Conservation (phyloP, 768 basidiomycete genomes). For the Lactifluus pinguis region DNA sequence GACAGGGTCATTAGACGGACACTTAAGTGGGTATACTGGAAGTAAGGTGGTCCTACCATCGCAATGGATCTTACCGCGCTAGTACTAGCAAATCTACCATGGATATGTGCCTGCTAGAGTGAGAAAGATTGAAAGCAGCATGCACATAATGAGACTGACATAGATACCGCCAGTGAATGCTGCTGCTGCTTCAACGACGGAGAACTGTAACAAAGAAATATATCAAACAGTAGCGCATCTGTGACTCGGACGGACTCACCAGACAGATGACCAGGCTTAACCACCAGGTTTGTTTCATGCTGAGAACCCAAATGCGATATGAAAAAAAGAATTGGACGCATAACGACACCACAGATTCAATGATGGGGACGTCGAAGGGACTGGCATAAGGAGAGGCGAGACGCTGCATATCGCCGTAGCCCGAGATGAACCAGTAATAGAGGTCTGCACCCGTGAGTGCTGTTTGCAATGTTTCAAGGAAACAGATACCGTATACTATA, state of each 20-base stretch:
- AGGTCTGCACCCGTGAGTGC: neutral
- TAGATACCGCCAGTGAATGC: neutral
- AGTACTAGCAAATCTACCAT: neutral
- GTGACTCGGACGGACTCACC: neutral
- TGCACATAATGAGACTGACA: neutral
- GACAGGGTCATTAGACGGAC: neutral
- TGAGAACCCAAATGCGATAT: slow-evolving; percentile 22
- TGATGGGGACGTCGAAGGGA: slow-evolving; percentile 20
- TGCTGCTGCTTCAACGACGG: neutral
- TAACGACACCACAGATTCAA: slow-evolving; percentile 23
- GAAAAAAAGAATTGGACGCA: slow-evolving; percentile 26
- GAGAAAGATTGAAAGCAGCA: neutral
- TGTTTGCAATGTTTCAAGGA: slow-evolving; percentile 4
- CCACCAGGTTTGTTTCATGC: neutral
- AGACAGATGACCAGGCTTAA: neutral
- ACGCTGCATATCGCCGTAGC: slow-evolving; percentile 14
- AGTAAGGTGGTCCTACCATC: neutral
- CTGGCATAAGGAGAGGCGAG: neutral
- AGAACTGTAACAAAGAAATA: neutral
- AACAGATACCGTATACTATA: slow-evolving; percentile 1
- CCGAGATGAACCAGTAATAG: slow-evolving; percentile 2
- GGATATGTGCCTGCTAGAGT: neutral
- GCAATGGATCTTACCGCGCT: neutral
- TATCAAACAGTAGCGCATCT: neutral
- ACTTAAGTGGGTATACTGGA: neutral